A percentile compares a stretch with the other conserved stretches of the same genome.
Conservation (phyloP, 1,284 basidiomycete genomes). For the Xerocomus amazonicus region DNA sequence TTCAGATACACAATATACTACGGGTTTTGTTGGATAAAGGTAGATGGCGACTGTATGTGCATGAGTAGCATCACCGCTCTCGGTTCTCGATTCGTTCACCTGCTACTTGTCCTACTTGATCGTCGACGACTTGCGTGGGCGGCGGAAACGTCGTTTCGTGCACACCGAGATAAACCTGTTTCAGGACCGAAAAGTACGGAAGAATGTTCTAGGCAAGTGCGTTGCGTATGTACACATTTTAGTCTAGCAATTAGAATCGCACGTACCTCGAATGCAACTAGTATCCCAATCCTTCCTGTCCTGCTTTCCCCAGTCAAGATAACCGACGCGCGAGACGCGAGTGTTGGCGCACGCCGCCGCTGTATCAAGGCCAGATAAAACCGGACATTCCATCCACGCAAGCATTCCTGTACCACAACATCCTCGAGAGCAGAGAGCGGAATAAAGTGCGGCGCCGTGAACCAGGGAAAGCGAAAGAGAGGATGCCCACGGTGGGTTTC, state of each 20-base stretch:
- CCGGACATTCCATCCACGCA: conserved; percentile 65
- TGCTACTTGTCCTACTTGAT: too few relatives aligned
- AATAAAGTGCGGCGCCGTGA: conserved; percentile 51
- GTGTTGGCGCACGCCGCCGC: neutral
- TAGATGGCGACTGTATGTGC: too few relatives aligned
- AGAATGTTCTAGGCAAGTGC: conserved; percentile 48
- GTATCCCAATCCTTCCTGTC: conserved; percentile 32
- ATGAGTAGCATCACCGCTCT: too few relatives aligned
- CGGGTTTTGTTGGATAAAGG: too few relatives aligned
- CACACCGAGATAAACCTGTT: conserved; percentile 55
- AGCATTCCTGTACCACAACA: conserved; percentile 68
- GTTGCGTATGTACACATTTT: too few relatives aligned
- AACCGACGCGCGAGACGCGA: too few relatives aligned
- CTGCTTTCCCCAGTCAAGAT: neutral
- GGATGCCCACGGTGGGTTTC: conserved; percentile 60
- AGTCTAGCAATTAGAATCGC: too few relatives aligned
- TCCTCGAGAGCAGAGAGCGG: conserved; percentile 52
- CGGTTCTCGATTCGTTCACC: too few relatives aligned
- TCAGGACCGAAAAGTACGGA: conserved; percentile 59
- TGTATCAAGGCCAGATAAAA: conserved; percentile 61
- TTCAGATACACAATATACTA: conserved; percentile 2
- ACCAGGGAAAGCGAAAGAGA: conserved; percentile 36
- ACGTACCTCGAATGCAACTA: conserved; percentile 54
- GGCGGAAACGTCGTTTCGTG: conserved; percentile 26
- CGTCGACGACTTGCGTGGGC: too few relatives aligned